Conservation (phyloP, 176 grass and related monocot genomes). For the Triticum urartu region DNA sequence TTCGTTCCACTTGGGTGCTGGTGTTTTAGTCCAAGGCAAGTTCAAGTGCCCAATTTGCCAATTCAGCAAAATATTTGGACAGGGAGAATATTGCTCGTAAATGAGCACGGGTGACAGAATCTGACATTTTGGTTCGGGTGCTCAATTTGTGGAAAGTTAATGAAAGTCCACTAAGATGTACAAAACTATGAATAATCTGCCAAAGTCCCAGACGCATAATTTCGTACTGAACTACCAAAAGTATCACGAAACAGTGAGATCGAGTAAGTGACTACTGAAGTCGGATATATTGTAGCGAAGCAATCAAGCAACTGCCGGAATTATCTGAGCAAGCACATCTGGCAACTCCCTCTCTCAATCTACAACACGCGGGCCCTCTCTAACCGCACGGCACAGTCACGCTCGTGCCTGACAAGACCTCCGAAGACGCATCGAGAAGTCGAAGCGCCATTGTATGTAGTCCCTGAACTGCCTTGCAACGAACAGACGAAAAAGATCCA, state of each 20-base stretch:
- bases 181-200: neutral
- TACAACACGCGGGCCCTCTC: neutral
- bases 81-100: neutral
- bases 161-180: neutral
- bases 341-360: neutral
- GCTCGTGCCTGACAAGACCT: neutral
- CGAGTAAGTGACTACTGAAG: neutral
- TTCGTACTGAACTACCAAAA: neutral
- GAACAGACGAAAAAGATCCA: neutral
- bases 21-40: too few species aligned
- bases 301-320: neutral
- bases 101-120: neutral
- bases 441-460: neutral
- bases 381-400: neutral
- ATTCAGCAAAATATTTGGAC: slow-evolving; percentile 10
- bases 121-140: neutral
- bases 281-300: neutral
- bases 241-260: neutral
- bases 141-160: neutral
- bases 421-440: neutral
- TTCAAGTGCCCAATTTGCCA: too few species aligned
- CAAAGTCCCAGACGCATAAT: neutral
- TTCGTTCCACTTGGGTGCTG: too few species aligned
- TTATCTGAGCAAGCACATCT: neutral
- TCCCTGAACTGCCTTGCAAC: neutral